Evolutionary conservation across 176 grass and related monocot genomes (phyloP), one percentile per base, ranked within the genome.

Genomic region (Lolium perenne): DNA sequence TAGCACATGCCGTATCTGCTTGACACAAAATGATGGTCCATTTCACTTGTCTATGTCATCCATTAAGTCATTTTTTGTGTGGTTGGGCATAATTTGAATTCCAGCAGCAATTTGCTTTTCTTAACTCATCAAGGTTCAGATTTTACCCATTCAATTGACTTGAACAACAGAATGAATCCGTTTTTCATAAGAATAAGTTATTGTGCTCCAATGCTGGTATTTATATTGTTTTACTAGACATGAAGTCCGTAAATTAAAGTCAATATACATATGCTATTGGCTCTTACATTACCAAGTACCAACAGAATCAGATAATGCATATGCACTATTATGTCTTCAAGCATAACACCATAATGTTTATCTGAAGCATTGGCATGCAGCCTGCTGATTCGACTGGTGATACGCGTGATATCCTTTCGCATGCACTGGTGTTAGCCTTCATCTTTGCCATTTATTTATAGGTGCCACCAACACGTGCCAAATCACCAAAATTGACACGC

Each of bases 381-480:
- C n/a, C 26, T 77, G 60, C 35, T 51, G 71, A 40, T 89, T 70
- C 20, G 4, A 78, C 54, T 78, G 64, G 20, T 76, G 53, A 87
- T 65, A 61, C 63, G 8, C 18, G 35, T 64, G 16, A 45, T 38
- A 81, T 12, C 71, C 41, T 72, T 80, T 13, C 20, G 26, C 35
- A 62, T 78, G 22, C 25, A 29, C 53, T 91, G 65, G 25, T 72
- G 25, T n/a, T 14, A 16, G 14, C 21, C 12, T 72, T 86, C 78
- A 66, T 15, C 47, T 74, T 72, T 74, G 29, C 10, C 45, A 15
- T 80, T 58, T 79, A 29, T 83, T 81, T 88, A 14, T 68, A 98
- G 95, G 91, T 92, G 53, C 93, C 93, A 61, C 87, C 93, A 77
- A 98, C 95, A 38, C 95, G 93, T 78, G 95, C 95, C 41, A 92